Evolutionary conservation across 129 eudicot species (phyloP).

Genomic region (Daucus carota): DH1_v3.0 NC_030385.2:36772001-36772500

Average conservation of each 20-base stretch:
- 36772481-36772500: slow-evolving; percentile 37
- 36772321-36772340: slow-evolving; percentile 34
- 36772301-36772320: slow-evolving; percentile 48
- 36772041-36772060: slow-evolving; percentile 45
- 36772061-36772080: slow-evolving; percentile 43
- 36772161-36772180: slow-evolving; percentile 56
- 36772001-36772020: slow-evolving; percentile 92
- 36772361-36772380: slow-evolving; percentile 57
- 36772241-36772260: slow-evolving; percentile 38
- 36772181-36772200: slow-evolving; percentile 62
- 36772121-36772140: slow-evolving; percentile 40
- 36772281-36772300: slow-evolving; percentile 22
- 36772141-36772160: slow-evolving; percentile 36
- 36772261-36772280: slow-evolving; percentile 43
- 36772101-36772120: slow-evolving; percentile 55
- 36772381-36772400: slow-evolving; percentile 71
- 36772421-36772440: slow-evolving; percentile 43
- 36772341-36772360: slow-evolving; percentile 39
- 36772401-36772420: slow-evolving; percentile 45
- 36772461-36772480: slow-evolving; percentile 58
- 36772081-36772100: slow-evolving; percentile 25
- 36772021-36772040: slow-evolving; percentile 50
- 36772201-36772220: slow-evolving; percentile 40
- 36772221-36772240: slow-evolving; percentile 37
- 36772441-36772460: slow-evolving; percentile 40